Percentiles rank a stretch among this genome's conserved stretches.
These are phyloP conservation scores for Volvariella volvacea DNA, from an alignment of 1,284 basidiomycete genomes.

Conservation along the genomic window DNA sequence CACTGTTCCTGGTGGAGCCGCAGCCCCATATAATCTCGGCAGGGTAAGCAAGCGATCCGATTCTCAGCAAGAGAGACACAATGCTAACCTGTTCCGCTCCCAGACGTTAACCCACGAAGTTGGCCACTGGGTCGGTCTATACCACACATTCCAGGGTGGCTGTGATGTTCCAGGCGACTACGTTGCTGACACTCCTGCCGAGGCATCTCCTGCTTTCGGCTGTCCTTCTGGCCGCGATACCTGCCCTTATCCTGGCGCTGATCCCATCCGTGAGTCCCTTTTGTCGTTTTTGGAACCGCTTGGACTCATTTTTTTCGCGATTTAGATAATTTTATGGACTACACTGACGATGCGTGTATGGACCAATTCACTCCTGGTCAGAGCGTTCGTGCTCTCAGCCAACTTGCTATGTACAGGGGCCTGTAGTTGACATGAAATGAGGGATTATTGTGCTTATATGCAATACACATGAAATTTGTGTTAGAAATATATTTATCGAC, in stretches of 20 bases:
- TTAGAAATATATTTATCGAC: too few species aligned
- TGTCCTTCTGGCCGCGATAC: conserved; percentile 36
- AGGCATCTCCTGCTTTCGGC: conserved; percentile 28
- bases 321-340: conserved; percentile 30
- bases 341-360: conserved; percentile 8
- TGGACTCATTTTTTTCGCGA: background rate
- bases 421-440: too few species aligned
- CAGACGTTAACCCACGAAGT: background rate
- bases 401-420: conserved; percentile 37
- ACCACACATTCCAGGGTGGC: conserved; percentile 37
- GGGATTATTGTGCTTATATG: too few species aligned
- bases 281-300: conserved; percentile 8
- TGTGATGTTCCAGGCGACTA: conserved; percentile 35
- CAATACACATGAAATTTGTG: too few species aligned
- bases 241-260: conserved; percentile 28
- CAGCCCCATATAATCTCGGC: conserved; percentile 17
- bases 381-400: conserved; percentile 21
- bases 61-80: background rate
- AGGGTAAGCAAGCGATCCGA: conserved; percentile 14
- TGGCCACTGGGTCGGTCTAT: conserved; percentile 1
- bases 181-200: conserved; percentile 38
- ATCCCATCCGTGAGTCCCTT: conserved; percentile 30
- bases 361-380: conserved; percentile 8
- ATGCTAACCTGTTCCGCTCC: background rate
- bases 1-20: conserved; percentile 20